Conservation (phyloP, 164 flowering plant species). For the Taxillus chinensis region DNA sequence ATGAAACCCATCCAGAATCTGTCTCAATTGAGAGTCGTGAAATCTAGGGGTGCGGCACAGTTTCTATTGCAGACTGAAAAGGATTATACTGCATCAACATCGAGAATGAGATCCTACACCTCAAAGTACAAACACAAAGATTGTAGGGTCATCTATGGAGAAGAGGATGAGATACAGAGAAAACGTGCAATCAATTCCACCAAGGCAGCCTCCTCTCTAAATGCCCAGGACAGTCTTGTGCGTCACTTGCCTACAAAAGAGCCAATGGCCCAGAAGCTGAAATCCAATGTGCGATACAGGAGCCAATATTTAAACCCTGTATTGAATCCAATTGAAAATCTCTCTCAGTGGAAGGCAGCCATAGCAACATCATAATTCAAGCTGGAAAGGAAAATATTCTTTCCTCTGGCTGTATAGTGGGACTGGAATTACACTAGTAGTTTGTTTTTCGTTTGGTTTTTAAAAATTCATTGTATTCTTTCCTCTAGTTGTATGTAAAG, state of each 20-base stretch:
- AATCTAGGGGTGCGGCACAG: too few species aligned
- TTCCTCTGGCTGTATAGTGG: too few species aligned
- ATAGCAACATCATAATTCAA: constrained; percentile 19
- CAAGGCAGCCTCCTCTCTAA: too few species aligned
- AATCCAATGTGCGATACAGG: constrained; percentile 11
- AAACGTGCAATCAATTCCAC: too few species aligned
- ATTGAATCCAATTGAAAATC: constrained; percentile 39
- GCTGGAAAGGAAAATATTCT: constrained; percentile 19
- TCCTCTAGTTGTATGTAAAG: too few species aligned
- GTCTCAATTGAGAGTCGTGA: too few species aligned
- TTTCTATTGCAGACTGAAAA: not conserved
- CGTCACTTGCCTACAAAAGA: not conserved
- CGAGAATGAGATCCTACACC: constrained; percentile 3
- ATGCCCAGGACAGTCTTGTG: constrained; percentile 8
- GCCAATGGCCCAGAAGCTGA: not conserved
- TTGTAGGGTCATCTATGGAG: constrained; percentile 22
- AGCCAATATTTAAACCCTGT: constrained; percentile 20
- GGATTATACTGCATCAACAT: not conserved
- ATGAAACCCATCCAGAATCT: too few species aligned
- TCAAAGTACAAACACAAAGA: constrained; percentile 30
- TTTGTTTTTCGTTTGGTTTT: too few species aligned
- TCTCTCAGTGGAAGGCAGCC: constrained; percentile 34
- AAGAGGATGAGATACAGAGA: constrained; percentile 18
- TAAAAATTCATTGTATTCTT: too few species aligned
- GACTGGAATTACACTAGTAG: too few species aligned